Percentiles rank a stretch among this genome's conserved stretches.
phyloP scores from a whole-genome alignment of 495 filamentous ascomycete genomes.

The Xylona heveae region DNA sequence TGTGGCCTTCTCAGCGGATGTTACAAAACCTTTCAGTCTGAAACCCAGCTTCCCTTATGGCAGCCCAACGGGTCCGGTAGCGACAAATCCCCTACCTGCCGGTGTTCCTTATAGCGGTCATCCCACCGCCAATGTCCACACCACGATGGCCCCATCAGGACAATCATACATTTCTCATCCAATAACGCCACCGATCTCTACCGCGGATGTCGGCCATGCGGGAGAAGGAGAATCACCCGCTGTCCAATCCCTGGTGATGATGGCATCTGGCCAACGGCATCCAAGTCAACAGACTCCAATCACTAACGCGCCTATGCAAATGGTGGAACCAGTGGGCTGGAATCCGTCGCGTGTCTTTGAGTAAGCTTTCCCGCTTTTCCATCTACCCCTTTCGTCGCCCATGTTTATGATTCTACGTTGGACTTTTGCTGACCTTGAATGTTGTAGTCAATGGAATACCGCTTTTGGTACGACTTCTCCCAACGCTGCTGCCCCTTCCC shows the following conservation, averaged over 20 bases:
- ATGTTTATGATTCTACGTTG: no score
- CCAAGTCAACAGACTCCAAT: conserved; percentile 21
- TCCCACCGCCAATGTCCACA: conserved; percentile 65
- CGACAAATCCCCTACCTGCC: conserved; percentile 5
- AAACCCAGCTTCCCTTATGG: conserved; percentile 78
- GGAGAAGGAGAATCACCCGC: conserved; percentile 64
- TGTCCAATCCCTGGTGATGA: conserved; percentile 57
- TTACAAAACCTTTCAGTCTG: conserved; percentile 65
- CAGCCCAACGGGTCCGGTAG: conserved; percentile 6
- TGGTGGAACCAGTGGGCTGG: conserved; percentile 57
- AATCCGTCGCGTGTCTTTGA: conserved; percentile 87
- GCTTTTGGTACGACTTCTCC: conserved; percentile 58
- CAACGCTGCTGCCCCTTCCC: conserved; percentile 19
- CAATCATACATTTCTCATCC: no score
- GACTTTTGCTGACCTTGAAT: conserved; percentile 15
- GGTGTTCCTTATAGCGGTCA: conserved; percentile 21
- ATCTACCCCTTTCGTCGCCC: no score
- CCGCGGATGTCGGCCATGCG: conserved; percentile 32
- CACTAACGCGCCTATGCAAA: conserved; percentile 27
- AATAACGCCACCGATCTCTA: conserved; percentile 3
- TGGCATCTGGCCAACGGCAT: conserved; percentile 33
- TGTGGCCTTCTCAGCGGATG: conserved; percentile 83
- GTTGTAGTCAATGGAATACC: conserved; percentile 68
- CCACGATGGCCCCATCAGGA: no score
- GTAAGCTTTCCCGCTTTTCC: conserved; percentile 30